Evolutionary conservation across 2,329 filamentous ascomycete species (phyloP).

Genomic region (Penicillium polonicum): DNA sequence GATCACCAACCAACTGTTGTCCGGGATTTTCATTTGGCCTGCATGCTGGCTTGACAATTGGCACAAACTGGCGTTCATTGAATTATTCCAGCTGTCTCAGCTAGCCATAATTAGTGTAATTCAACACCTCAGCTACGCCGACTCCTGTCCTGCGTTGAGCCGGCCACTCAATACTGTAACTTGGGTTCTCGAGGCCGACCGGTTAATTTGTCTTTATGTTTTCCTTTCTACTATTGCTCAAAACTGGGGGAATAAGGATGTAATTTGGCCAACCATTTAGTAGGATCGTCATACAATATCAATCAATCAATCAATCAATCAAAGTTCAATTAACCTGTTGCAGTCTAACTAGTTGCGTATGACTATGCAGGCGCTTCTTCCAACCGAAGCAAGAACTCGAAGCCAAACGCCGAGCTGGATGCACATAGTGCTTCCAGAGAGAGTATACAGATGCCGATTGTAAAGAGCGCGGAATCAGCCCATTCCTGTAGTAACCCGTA

Average conservation of each 20-base stretch:
- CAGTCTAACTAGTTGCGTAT: no score
- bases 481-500: no score
- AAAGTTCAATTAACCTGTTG: no score
- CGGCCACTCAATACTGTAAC: background rate
- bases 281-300: background rate
- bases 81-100: background rate
- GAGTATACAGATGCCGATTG: no score
- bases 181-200: background rate
- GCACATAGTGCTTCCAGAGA: no score
- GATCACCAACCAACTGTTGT: background rate
- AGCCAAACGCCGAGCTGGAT: no score
- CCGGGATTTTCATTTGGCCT: background rate
- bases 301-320: no score
- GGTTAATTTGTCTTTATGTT: no score
- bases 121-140: background rate
- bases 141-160: background rate
- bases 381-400: no score
- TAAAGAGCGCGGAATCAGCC: no score
- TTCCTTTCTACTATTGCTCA: background rate
- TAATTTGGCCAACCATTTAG: background rate
- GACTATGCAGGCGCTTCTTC: no score
- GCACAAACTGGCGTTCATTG: background rate
- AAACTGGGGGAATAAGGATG: background rate
- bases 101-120: background rate
- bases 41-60: background rate